Conservation (phyloP, 148 eudicot species). For the Nyssa sinensis region DNA sequence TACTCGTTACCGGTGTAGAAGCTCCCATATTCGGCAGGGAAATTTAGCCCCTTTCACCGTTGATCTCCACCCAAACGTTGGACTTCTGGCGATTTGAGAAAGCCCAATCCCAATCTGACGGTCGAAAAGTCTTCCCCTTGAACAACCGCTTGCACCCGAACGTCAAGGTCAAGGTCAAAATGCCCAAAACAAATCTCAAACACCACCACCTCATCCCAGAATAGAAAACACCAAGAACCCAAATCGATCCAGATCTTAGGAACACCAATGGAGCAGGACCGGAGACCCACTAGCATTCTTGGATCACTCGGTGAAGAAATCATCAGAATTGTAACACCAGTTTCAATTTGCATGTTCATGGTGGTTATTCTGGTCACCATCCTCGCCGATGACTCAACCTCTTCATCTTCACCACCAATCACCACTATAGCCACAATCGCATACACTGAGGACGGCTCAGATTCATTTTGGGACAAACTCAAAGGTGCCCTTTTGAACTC, state of each 20-base stretch:
- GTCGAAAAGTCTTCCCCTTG: neutral
- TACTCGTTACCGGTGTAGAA: too few species aligned
- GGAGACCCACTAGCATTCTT: constrained; percentile 57
- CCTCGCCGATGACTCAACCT: constrained; percentile 33
- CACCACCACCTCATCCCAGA: neutral
- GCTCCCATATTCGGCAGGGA: too few species aligned
- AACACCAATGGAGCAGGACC: constrained; percentile 49
- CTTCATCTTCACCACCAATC: constrained; percentile 42
- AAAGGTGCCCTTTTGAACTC: constrained; percentile 89
- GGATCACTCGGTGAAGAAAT: constrained; percentile 86
- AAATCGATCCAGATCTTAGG: neutral
- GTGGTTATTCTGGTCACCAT: constrained; percentile 68
- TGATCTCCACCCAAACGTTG: neutral
- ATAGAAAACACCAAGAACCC: neutral
- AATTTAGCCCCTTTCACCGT: neutral
- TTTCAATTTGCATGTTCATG: constrained; percentile 80
- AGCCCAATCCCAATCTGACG: neutral
- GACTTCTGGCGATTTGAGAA: too few species aligned
- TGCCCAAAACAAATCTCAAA: neutral
- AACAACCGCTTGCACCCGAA: neutral
- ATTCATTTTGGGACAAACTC: constrained; percentile 75
- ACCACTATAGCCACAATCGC: constrained; percentile 69
- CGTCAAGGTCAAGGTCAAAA: too few species aligned
- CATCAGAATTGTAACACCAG: constrained; percentile 78
- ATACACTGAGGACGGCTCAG: constrained; percentile 63